Base-by-base conservation (phyloP, 768 basidiomycete genomes). In the Hypholoma sublateritium region DNA sequence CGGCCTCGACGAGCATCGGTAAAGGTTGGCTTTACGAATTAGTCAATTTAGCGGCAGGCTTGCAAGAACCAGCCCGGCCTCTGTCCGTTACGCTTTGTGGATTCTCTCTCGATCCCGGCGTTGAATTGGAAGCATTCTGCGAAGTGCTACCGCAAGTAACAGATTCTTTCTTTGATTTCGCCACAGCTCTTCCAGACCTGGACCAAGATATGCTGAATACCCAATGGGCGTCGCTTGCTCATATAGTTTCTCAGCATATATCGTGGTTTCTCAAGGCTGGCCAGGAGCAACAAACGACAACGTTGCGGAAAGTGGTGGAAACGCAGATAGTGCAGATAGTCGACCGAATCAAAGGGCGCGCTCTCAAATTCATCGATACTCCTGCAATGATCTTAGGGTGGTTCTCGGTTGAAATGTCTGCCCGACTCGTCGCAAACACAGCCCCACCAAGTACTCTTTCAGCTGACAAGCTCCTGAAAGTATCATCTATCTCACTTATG, bases 11-110 rank as follows among this genome's bases (percentile, higher is more conserved):
- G 5, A 88, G 84, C 59, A 77, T 87, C 43, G 80, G 78, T 7
- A 84, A 75, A 56, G 88, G 89, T 0, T 75, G 79, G 64, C 79
- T 94, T 16, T 68, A 77, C 55, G 82, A 87, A 21, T 76, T 92
- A 14, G 57, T 85, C 47, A 64, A 74, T n/a, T 50, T 77, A 50
- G 58, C 78, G 17, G 66, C 69, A 19, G 32, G 54, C 16, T 65
- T 69, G 28, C 55, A 61, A 4, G 68, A 72, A 9, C 57, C 64
- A 12, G 51, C 66, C 11, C 79, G 79, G 2, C 61, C 60, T 1
- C 55, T 66, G 13, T 69, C 72, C 45, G 63, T 71, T 50, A 65
- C 67, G 39, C 55, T 75, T 28, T 72, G 72, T 28, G 79, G 77
- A 41, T 73, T 81, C 47, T 68, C 74, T 28, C 65, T 89, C 24